Evolutionary conservation across 768 basidiomycete genomes (phyloP).

Genomic region (Trametes cingulata): DNA sequence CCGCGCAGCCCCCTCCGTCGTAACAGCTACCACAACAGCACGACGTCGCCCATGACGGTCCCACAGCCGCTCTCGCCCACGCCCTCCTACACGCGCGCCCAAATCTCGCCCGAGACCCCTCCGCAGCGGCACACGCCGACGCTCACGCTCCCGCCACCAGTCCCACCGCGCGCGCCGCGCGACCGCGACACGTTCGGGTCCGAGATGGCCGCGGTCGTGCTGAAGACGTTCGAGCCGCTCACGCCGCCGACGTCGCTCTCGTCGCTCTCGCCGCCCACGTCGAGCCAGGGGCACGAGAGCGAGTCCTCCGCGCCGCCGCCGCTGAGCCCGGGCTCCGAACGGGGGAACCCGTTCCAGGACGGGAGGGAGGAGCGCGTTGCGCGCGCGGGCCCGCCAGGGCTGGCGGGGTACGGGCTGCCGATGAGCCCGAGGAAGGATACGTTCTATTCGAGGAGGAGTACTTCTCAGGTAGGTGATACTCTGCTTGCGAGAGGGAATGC

Average conservation of each 20-base stretch:
- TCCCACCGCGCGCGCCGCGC: neutral
- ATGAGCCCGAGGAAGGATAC: constrained; percentile 7
- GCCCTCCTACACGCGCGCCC: constrained; percentile 1
- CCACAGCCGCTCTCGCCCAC: constrained; percentile 9
- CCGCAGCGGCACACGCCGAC: neutral
- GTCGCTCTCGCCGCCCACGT: constrained; percentile 28
- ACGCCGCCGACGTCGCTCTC: constrained; percentile 45
- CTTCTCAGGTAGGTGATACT: constrained; percentile 8
- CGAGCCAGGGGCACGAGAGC: constrained; percentile 18
- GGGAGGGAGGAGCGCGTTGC: neutral
- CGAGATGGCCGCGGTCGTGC: constrained; percentile 1
- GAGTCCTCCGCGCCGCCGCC: neutral
- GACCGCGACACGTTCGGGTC: neutral
- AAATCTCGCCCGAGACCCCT: neutral
- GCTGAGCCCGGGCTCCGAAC: neutral
- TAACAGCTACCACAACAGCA: constrained; percentile 2
- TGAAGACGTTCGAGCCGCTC: constrained; percentile 34
- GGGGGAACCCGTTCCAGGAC: constrained; percentile 16
- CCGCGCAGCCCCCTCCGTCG: constrained; percentile 25
- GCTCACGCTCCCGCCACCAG: neutral
- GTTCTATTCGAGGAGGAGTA: constrained; percentile 14
- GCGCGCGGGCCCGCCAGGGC: constrained; percentile 2
- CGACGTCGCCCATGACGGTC: neutral
- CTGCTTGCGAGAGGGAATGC: neutral
- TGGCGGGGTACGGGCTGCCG: neutral